Conservation (phyloP, 805 yeast genomes). For the Lipomyces lipofer region DNA sequence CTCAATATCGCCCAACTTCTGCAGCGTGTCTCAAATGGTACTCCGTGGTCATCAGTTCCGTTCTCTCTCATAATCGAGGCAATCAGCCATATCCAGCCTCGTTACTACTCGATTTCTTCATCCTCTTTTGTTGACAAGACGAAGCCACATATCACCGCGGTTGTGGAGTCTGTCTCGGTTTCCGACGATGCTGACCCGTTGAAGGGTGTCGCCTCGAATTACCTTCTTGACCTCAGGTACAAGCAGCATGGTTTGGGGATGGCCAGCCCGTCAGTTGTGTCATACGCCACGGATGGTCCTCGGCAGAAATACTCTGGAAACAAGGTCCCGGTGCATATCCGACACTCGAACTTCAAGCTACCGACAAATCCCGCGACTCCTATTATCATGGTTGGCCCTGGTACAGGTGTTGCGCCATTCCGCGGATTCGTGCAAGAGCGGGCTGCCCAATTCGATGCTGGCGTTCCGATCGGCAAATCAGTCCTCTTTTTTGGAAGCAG, state of each 20-base stretch:
- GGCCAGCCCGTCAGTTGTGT: conserved; percentile 46
- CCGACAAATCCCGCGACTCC: conserved; percentile 85
- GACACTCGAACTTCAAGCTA: conserved; percentile 91
- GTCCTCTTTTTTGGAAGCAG: conserved; percentile 87
- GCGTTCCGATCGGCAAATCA: conserved; percentile 64
- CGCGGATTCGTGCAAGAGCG: conserved; percentile 93
- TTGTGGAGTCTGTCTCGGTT: conserved; percentile 62
- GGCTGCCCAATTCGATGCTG: conserved; percentile 54
- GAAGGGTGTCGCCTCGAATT: conserved; percentile 88
- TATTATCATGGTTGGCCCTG: conserved; percentile 92
- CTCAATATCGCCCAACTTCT: conserved; percentile 78
- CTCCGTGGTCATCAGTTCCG: conserved; percentile 75
- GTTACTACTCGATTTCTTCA: conserved; percentile 94
- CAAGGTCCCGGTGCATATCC: conserved; percentile 85
- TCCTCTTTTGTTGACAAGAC: conserved; percentile 77
- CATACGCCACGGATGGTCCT: conserved; percentile 83
- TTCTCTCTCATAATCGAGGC: conserved; percentile 82
- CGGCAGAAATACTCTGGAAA: conserved; percentile 50
- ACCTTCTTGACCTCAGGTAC: conserved; percentile 69
- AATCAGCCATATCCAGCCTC: conserved; percentile 80
- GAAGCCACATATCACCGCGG: conserved; percentile 81
- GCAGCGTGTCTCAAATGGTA: conserved; percentile 58
- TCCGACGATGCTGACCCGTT: conserved; percentile 45
- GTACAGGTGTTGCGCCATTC: conserved; percentile 98
- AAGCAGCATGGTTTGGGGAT: conserved; percentile 51